Evolutionary conservation across 768 basidiomycete genomes (phyloP), one percentile per base, ranked within the genome.

Genomic region (Roridomyces roridus): DNA sequence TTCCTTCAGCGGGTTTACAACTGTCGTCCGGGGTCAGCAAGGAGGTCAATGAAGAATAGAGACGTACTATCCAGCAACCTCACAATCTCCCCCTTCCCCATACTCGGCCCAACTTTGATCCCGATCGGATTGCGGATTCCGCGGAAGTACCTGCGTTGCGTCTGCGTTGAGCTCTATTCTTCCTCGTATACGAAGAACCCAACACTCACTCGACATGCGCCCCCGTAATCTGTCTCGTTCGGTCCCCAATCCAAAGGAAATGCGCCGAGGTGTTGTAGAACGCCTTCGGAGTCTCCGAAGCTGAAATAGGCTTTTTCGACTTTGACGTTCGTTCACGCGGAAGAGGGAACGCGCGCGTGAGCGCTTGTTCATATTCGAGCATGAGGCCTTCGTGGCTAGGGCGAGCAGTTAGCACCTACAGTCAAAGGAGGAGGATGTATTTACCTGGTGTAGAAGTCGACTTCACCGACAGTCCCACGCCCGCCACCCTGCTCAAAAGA

Each of bases 241-340:
- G 85, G 73, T 99, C 97, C 0, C 96, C 96, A 50, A 99, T 92
- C 96, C 96, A 99, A 46, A 98, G 72, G 74, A 97, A 96, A 70
- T 96, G 95, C 8, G 94, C 92, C 3, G 93, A 92, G 15, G 92
- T 91, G 69, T 98, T 96, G 74, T 96, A 98, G 70, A 81, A 83
- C 34, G 81, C 85, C 40, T 72, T 77, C 7, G 55, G 24, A 31
- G 29, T 31, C 6, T 31, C 14, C 39, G 20, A 17, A 40, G 20
- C n/a, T 40, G 6, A n/a, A 40, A 9, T 21, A 9, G 39, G 17
- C 39, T 8, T n/a, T 7, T n/a, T 31, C 29, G 14, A 61, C 47
- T 10, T 44, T 20, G 11, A 40, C 11, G 31, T 60, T 56, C n/a
- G 61, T 44, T 49, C 17, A 53, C 60, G 59, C 21, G 74, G 78